Conservation (phyloP, 768 basidiomycete genomes). For the Amanita pseudoporphyria region DNA sequence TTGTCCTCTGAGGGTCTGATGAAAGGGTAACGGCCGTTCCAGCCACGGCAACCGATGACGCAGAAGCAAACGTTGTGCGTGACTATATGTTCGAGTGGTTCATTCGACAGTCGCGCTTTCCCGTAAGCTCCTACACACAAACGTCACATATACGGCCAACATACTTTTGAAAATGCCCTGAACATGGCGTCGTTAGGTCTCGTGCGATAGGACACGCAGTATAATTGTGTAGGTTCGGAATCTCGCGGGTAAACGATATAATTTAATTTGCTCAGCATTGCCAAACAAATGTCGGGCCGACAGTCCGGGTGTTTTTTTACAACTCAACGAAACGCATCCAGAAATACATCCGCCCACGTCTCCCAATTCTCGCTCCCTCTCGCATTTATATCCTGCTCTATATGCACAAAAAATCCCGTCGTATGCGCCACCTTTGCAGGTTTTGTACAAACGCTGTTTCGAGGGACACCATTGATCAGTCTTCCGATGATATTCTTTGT, state of each 20-base stretch:
- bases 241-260: not conserved
- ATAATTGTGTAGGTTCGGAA: not conserved
- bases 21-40: not conserved
- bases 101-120: not conserved
- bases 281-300: not conserved
- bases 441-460: slow-evolving; percentile 20
- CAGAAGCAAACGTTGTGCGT: not conserved
- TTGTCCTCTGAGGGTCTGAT: not conserved
- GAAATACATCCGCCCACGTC: not conserved
- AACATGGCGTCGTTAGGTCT: not conserved
- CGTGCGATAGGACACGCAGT: no score
- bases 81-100: not conserved
- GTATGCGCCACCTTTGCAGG: slow-evolving; percentile 16
- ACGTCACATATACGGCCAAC: not conserved
- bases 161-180: not conserved
- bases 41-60: not conserved
- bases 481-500: slow-evolving; percentile 38
- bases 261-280: not conserved
- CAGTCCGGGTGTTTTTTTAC: no score
- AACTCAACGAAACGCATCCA: no score
- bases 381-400: not conserved
- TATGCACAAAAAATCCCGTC: slow-evolving; percentile 9
- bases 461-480: slow-evolving; percentile 27
- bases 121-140: no score
- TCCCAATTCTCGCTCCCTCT: not conserved